Evolutionary conservation across 2,329 filamentous ascomycete genomes (phyloP).

Genomic region (Neoscytalidium dimidiatum): DNA sequence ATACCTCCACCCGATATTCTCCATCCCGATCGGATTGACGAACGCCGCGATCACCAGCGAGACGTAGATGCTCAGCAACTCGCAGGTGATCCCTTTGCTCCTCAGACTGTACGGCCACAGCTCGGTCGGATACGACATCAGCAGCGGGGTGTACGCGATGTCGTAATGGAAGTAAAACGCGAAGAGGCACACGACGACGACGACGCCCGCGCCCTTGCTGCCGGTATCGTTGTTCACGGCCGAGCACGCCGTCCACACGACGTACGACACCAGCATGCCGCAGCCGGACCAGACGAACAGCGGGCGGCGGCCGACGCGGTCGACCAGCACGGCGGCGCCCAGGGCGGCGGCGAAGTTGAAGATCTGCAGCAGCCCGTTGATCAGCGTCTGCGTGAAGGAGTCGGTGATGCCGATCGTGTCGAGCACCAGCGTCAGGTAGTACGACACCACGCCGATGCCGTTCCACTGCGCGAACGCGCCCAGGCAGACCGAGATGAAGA

Average conservation of each 20-base stretch:
- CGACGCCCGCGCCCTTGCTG: constrained; percentile 28
- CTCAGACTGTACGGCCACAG: constrained; percentile 51
- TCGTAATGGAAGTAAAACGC: constrained; percentile 21
- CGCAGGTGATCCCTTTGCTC: constrained; percentile 39
- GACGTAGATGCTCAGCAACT: constrained; percentile 13
- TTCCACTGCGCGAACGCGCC: constrained; percentile 62
- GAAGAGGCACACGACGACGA: constrained; percentile 30
- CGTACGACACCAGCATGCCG: constrained; percentile 43
- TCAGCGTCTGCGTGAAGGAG: constrained; percentile 39
- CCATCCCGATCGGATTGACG: constrained; percentile 21
- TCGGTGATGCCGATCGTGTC: constrained; percentile 38
- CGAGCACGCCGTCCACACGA: constrained; percentile 26
- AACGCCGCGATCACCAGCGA: constrained; percentile 20
- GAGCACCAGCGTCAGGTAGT: constrained; percentile 39
- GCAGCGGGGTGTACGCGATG: constrained; percentile 32
- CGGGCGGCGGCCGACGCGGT: constrained; percentile 35
- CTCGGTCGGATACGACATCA: constrained; percentile 49
- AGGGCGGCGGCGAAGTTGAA: constrained; percentile 19
- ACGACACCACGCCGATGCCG: constrained; percentile 54
- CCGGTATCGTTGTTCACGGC: constrained; percentile 25
- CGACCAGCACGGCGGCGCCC: constrained; percentile 35
- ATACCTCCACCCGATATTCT: constrained; percentile 23
- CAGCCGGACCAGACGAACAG: constrained; percentile 39
- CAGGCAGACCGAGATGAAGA: constrained; percentile 54
- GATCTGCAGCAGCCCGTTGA: constrained; percentile 47